Evolutionary conservation across 352 stramenopile genomes (phyloP), one percentile per base, ranked within the genome.

Genomic region (Halophytophthora batemanensis): DNA sequence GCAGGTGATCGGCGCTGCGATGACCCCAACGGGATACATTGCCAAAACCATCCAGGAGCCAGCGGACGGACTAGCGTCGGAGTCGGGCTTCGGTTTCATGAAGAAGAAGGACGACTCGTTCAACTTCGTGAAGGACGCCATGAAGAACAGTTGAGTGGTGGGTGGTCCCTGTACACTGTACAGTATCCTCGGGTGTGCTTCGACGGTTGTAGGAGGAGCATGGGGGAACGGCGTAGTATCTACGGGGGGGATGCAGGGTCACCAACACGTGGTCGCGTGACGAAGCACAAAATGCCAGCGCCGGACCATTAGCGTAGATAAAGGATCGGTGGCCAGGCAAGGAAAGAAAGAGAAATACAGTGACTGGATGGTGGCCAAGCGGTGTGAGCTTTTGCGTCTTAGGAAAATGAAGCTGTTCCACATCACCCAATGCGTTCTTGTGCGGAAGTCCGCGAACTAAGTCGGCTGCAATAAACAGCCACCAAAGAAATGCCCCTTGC

Each of bases 81-180:
- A 88, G 37, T 83, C 80, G 31, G 72, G 82, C 41, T 91, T 93
- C 46, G 76, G 78, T 44, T 93, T 91, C 53, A 91, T 93, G 74
- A 91, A 91, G 74, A 87, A 86, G 64, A 82, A 86, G 46, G 80
- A 93, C 43, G 82, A 93, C 68, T 93, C 82, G 56, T 93, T 93
- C 63, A 93, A 90, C 74, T 93, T 93, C 56, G 73, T 93, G 45
- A 83, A 87, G 73, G 82, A 93, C 51, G 80, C 81, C 33, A 93
- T 93, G 82, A 93, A 93, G 75, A 90, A 90, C 74, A 77, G 77
- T 62, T 90, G 65, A 68, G 59, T 47, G 48, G 34, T 50, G 46
- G 33, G n/a, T 48, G 52, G 48, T 49, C 53, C 42, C 37, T 65
- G 63, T 71, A 90, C 76, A 86, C 57, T 76, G 64, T 82, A 90